These are phyloP conservation scores for Zygotorulaspora mrakii DNA, from an alignment of 1,139 yeast species.

Conservation along the genomic window DNA sequence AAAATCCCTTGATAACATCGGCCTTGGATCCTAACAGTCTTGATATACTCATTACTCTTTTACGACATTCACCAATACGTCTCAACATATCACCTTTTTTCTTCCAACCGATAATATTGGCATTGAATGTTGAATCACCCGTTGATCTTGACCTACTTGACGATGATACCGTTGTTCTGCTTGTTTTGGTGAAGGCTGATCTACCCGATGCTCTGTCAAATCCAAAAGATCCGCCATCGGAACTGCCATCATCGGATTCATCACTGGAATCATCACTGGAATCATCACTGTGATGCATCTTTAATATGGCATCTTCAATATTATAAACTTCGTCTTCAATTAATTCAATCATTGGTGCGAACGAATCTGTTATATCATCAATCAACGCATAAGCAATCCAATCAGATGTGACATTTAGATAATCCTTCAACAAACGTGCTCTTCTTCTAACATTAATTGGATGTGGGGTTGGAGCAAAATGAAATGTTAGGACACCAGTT, in stretches of 20 bases:
- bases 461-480: slow-evolving; percentile 92
- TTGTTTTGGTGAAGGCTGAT: slow-evolving; percentile 18
- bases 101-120: slow-evolving; percentile 72
- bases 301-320: slow-evolving; percentile 85
- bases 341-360: slow-evolving; percentile 92
- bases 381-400: slow-evolving; percentile 97
- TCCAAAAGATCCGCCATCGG: slow-evolving; percentile 35
- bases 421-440: slow-evolving; percentile 81
- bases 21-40: slow-evolving; percentile 88
- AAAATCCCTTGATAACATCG: slow-evolving; percentile 91
- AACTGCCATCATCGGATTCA: slow-evolving; percentile 36
- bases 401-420: slow-evolving; percentile 84
- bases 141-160: slow-evolving; percentile 41
- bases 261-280: slow-evolving; percentile 44
- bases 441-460: slow-evolving; percentile 93
- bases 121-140: slow-evolving; percentile 40
- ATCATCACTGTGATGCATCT: slow-evolving; percentile 72
- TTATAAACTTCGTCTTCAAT: slow-evolving; percentile 89
- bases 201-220: slow-evolving; percentile 32
- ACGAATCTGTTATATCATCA: slow-evolving; percentile 95
- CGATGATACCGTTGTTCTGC: slow-evolving; percentile 23
- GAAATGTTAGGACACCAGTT: slow-evolving; percentile 89
- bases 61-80: slow-evolving; percentile 91
- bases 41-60: slow-evolving; percentile 85
- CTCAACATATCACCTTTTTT: slow-evolving; percentile 92